Percentiles rank a stretch among this genome's conserved stretches.
Evolutionary conservation across 2,329 filamentous ascomycete genomes (phyloP).

Genomic region (Botrytis sinoallii): DNA sequence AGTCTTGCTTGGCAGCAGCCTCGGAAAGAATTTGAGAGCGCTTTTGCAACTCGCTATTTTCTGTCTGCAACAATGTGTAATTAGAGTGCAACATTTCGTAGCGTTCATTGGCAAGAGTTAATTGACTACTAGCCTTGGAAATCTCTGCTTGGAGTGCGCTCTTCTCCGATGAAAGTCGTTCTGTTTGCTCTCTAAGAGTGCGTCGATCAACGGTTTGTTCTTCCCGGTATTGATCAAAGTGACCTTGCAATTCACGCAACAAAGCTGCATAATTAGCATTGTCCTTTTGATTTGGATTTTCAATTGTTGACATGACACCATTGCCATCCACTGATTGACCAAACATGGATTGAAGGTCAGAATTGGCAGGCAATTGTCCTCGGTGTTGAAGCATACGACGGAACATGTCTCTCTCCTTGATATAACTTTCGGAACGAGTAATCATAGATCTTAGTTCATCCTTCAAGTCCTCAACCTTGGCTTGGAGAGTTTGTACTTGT

Average conservation of each 20-base stretch:
- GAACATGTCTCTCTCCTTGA: constrained; percentile 97
- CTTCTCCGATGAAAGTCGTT: constrained; percentile 78
- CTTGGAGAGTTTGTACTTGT: constrained; percentile 69
- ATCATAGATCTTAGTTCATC: constrained; percentile 83
- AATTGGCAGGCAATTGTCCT: constrained; percentile 55
- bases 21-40: constrained; percentile 75
- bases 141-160: constrained; percentile 78
- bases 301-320: constrained; percentile 56
- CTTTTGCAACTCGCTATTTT: constrained; percentile 85
- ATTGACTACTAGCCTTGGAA: constrained; percentile 74
- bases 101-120: constrained; percentile 76
- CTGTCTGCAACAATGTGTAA: constrained; percentile 75
- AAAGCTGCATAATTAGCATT: constrained; percentile 72
- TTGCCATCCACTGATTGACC: constrained; percentile 64
- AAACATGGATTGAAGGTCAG: constrained; percentile 65
- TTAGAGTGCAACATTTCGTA: constrained; percentile 89
- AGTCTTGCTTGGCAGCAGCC: constrained; percentile 82
- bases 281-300: constrained; percentile 51
- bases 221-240: constrained; percentile 86
- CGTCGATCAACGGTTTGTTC: constrained; percentile 79
- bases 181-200: constrained; percentile 79
- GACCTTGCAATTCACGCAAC: constrained; percentile 80
- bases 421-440: constrained; percentile 85
- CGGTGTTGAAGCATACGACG: constrained; percentile 84
- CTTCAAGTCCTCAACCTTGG: constrained; percentile 72